Evolutionary conservation across 345 rosid species (phyloP).

Genomic region (Cardiospermum halicacabum): DNA sequence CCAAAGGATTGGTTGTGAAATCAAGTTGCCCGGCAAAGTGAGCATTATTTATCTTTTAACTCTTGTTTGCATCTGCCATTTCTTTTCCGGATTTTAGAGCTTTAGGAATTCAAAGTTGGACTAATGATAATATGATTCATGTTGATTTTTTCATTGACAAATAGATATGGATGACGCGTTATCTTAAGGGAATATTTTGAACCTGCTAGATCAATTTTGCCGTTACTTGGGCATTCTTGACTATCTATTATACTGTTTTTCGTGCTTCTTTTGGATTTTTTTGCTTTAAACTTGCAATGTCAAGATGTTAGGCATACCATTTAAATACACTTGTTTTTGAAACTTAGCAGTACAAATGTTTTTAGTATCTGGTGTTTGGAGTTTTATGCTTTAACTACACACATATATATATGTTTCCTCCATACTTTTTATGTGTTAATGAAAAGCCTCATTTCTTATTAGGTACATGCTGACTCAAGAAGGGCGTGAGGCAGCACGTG

Average conservation of each 20-base stretch:
- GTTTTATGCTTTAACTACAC: neutral
- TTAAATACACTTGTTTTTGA: neutral
- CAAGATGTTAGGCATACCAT: neutral
- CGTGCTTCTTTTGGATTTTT: neutral
- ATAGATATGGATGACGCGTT: neutral
- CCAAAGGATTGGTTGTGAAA: constrained; percentile 81
- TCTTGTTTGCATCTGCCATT: neutral
- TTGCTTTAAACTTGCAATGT: neutral
- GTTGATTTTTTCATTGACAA: neutral
- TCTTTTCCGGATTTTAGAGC: neutral
- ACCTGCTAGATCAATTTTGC: neutral
- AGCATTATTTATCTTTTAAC: neutral
- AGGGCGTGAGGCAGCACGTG: constrained; percentile 71
- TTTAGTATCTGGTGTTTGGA: neutral
- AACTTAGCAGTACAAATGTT: neutral
- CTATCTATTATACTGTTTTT: neutral
- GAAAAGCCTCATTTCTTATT: constrained; percentile 9
- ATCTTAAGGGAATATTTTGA: neutral
- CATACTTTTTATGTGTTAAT: neutral
- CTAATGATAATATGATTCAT: neutral
- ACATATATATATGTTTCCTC: too few relatives aligned
- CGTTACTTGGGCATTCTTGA: neutral
- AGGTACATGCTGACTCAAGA: constrained; percentile 88
- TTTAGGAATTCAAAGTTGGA: neutral
- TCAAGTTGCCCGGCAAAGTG: constrained; percentile 96